Conservation (phyloP, 805 yeast species). For the Dipodascus albidus region DNA sequence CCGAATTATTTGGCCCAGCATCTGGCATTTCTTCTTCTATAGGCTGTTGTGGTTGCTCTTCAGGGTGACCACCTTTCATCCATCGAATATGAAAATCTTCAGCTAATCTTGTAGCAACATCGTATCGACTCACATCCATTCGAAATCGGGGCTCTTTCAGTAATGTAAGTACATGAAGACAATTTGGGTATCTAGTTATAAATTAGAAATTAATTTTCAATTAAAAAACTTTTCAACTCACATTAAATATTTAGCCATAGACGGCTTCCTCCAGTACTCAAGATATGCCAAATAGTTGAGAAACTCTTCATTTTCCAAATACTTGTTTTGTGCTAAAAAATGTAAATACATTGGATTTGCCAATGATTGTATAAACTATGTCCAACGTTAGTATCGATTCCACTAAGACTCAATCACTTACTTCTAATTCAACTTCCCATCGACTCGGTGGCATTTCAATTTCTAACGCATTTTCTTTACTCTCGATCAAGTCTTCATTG, state of each 20-base stretch:
- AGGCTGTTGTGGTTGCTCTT: background rate
- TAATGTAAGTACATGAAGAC: slow-evolving; percentile 67
- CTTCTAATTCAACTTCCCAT: slow-evolving; percentile 83
- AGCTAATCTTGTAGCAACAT: slow-evolving; percentile 31
- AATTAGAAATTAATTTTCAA: slow-evolving; percentile 7
- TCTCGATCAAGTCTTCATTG: too few relatives aligned
- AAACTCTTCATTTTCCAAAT: slow-evolving; percentile 60
- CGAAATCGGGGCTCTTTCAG: slow-evolving; percentile 31
- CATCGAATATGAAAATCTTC: slow-evolving; percentile 32
- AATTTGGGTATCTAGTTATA: slow-evolving; percentile 61
- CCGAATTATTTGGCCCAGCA: too few relatives aligned
- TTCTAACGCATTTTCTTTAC: background rate
- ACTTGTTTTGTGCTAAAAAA: slow-evolving; percentile 74
- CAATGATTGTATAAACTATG: slow-evolving; percentile 75
- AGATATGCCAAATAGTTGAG: slow-evolving; percentile 67
- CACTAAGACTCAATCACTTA: slow-evolving; percentile 20
- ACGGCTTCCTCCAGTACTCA: slow-evolving; percentile 74
- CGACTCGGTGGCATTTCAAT: slow-evolving; percentile 40
- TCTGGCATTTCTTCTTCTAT: background rate
- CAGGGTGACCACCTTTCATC: slow-evolving; percentile 13
- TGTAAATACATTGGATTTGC: slow-evolving; percentile 83
- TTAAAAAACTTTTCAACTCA: slow-evolving; percentile 14
- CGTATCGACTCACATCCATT: slow-evolving; percentile 29
- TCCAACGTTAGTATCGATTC: background rate
- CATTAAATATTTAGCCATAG: slow-evolving; percentile 58